Percentiles rank a stretch among this genome's conserved stretches.
Conservation (phyloP, 495 filamentous ascomycete species). For the Xylaria flabelliformis region DNA sequence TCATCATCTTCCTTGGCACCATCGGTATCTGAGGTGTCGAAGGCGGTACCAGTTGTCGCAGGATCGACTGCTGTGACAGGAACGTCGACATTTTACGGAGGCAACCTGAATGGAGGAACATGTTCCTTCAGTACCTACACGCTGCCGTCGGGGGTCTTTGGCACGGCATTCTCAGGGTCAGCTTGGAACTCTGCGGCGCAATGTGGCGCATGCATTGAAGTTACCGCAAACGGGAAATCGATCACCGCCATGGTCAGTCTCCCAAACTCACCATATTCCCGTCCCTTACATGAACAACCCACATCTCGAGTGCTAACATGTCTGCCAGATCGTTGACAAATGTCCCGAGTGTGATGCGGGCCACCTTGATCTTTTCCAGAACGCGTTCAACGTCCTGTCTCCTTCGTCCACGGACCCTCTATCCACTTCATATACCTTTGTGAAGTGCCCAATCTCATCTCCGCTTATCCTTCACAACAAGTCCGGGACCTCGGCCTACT, state of each 20-base stretch:
- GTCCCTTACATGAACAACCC: not conserved
- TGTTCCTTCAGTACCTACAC: slow-evolving; percentile 66
- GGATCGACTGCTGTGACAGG: slow-evolving; percentile 35
- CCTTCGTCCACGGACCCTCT: slow-evolving; percentile 57
- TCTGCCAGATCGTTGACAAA: slow-evolving; percentile 62
- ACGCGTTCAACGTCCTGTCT: slow-evolving; percentile 57
- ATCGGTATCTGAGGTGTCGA: no score
- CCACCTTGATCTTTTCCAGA: slow-evolving; percentile 66
- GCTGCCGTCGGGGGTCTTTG: slow-evolving; percentile 59
- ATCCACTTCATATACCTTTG: slow-evolving; percentile 57
- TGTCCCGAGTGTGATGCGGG: slow-evolving; percentile 62
- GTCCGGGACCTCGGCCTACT: slow-evolving; percentile 55
- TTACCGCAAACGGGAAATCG: slow-evolving; percentile 61
- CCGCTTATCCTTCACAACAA: slow-evolving; percentile 64
- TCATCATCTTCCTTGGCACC: no score
- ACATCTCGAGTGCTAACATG: not conserved
- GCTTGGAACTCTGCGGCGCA: slow-evolving; percentile 59
- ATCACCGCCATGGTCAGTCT: slow-evolving; percentile 66
- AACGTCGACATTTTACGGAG: slow-evolving; percentile 61
- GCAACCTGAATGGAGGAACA: slow-evolving; percentile 62
- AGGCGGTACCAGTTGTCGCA: no score
- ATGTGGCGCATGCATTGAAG: slow-evolving; percentile 64
- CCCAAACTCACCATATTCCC: not conserved
- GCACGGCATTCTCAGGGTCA: slow-evolving; percentile 58
- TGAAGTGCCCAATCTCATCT: slow-evolving; percentile 58